Evolutionary conservation across 2,329 filamentous ascomycete species (phyloP), one percentile per base, ranked within the genome.

Genomic region (Phialophora expanda): DNA sequence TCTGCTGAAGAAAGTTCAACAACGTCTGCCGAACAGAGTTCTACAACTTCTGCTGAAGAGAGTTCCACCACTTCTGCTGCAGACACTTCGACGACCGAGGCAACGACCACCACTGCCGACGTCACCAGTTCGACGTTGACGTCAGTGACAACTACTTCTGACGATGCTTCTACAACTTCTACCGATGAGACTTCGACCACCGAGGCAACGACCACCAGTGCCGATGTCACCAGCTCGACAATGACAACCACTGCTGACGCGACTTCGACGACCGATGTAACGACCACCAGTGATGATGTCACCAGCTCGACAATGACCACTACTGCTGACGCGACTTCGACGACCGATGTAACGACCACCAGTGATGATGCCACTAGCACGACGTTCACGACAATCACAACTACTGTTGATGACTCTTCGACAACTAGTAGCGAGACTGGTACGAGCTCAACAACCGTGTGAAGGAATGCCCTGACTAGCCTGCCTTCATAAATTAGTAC

Each of bases 401-500:
- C 38, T 17, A 34, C 51, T 7, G 26, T 20, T 12, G 32, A 17
- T 20, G 20, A 20, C 9, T 41, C 24, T 4, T 44, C 50, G 7
- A 48, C 58, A 38, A 56, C 14, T 14, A 34, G 34, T 51, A 44
- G 38, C 17, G 38, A n/a, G 3, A n/a, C 46, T 11, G 46, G 32
- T 34, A 30, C 46, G 20, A 61, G 57, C 9, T 54, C 50, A 17
- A 34, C 58, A n/a, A 50, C 14, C 4, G 14, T 3, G 2, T 44
- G 14, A n/a, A 34, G 30, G 28, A 30, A 46, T 30, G 55, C 64
- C 22, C 55, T 56, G 46, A 61, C 46, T 12, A 56, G 44, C 30
- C 56, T 61, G 8, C 56, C 60, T n/a, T 51, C 26, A 12, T 26
- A 54, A 41, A 60, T 41, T 59, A 66, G 59, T 53, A 48, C 54